These are phyloP conservation scores for Xylaria sp. DNA, from an alignment of 2,329 filamentous ascomycete species.

Conservation along the genomic window DNA sequence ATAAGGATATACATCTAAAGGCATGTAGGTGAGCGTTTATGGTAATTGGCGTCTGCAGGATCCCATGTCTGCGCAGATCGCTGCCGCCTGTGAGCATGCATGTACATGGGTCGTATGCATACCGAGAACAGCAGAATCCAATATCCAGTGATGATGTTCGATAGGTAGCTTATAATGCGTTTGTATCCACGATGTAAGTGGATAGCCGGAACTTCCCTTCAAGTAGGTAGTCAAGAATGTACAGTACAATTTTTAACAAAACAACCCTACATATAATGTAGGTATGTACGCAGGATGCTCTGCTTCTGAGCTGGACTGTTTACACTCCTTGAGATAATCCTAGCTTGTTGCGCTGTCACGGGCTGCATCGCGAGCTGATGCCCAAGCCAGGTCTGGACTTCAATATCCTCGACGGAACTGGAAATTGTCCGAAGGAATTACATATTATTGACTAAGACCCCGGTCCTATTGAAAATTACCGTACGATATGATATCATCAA, in stretches of 20 bases:
- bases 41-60: constrained; percentile 31
- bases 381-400: background rate
- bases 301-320: constrained; percentile 1
- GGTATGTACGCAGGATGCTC: background rate
- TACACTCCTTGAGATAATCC: background rate
- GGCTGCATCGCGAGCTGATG: background rate
- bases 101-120: constrained; percentile 25
- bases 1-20: constrained; percentile 6
- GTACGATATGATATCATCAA: constrained; percentile 15
- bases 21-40: constrained; percentile 38
- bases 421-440: background rate
- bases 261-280: background rate
- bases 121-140: constrained; percentile 15
- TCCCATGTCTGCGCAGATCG: constrained; percentile 34
- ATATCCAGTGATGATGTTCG: constrained; percentile 6
- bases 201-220: constrained; percentile 14
- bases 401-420: background rate
- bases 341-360: background rate
- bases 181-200: constrained; percentile 10
- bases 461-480: constrained; percentile 9
- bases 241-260: background rate
- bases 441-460: constrained; percentile 8
- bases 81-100: constrained; percentile 27
- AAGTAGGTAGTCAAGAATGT: background rate
- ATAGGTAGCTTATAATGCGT: background rate